Base-by-base conservation (phyloP, 2,329 filamentous ascomycete species). In the Chrysoporthe cubensis region DNA sequence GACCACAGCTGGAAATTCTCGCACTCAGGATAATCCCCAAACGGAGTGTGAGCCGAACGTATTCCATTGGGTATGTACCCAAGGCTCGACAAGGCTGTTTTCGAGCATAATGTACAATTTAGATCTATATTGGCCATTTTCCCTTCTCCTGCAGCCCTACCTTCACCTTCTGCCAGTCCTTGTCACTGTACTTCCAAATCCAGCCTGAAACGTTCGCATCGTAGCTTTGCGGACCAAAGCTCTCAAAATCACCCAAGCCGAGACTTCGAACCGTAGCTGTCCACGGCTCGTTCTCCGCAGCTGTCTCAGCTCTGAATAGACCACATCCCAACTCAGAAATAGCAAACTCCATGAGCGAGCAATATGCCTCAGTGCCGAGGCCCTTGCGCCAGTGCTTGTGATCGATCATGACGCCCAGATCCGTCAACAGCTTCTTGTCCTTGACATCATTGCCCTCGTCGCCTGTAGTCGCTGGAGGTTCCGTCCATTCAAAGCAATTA, bases 311-410 rank as follows among this genome's bases (percentile, higher is more conserved):
- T 4, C 60, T 50, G 60, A 62, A 62, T 18, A 62, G 34, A 13
- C 46, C 34, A 34, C 44, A 50, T n/a, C 60, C 60, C 46, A 62
- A n/a, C 60, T 62, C 60, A n/a, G 34, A 44, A 21, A 50, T 48
- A 18, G 60, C 60, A 9, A 62, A 62, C 13, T 62, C 34, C 26
- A 62, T 48, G 5, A 62, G 21, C 9, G 60, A 62, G 44, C 44
- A 62, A 42, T 50, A n/a, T 8, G 60, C 60, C 14, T 62, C 60
- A 2, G 60, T 52, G 32, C 60, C 60, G 2, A 62, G 60, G 44
- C 60, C 60, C 44, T 62, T 62, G 18, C 60, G 60, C 60, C 60
- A 62, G 34, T 62, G 46, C 14, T n/a, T 34, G 26, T 62, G 60
- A 21, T 62, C 60, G 14, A 62, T 14, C 16, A 52, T 40, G 14